Evolutionary conservation across 179 eudicot species (phyloP), one percentile per base, ranked within the genome.

Genomic region (Pouteria campechiana): DNA sequence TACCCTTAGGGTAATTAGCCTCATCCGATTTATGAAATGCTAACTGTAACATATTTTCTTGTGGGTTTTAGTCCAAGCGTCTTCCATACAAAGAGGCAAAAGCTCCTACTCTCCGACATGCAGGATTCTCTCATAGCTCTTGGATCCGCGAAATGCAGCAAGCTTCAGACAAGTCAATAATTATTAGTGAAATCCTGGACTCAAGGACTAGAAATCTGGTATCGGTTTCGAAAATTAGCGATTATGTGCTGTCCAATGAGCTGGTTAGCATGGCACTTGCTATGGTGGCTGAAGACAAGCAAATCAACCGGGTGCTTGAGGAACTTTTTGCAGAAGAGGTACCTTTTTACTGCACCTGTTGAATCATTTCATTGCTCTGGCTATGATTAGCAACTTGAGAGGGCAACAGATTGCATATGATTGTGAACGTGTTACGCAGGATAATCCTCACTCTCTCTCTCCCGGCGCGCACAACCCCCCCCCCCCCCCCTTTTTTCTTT

Each of bases 281-380:
- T 11, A 83, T 87, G 96, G 96, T 83, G 49, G 96, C 96, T 34
- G 94, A 87, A 65, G 96, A 87, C 76, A 81, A 85, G 54, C 94
- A 87, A 50, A 87, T 87, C 37, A 83, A 87, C 44, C 75, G 92
- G 42, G 90, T 87, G 41, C 81, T 87, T 27, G 89, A 87, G 54
- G 96, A 87, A 56, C 94, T 83, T 27, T 87, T 87, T 70, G 96
- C 96, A 17, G 96, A 83, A 68, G 81, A 83, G 81, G 96, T 87
- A 74, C 22, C 9, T 6, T 42, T 30, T n/a, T n/a, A n/a, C n/a
- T 22, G 4, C 6, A 25, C 27, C 37, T 33, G 8, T 16, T 12
- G 32, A 5, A 7, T 27, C n/a, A n/a, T n/a, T n/a, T n/a, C n/a
- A n/a, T n/a, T n/a, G n/a, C n/a, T n/a, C n/a, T n/a, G n/a, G n/a